phyloP scores from a whole-genome alignment of 345 rosid genomes.

The Eucalyptus leucophloia region DNA sequence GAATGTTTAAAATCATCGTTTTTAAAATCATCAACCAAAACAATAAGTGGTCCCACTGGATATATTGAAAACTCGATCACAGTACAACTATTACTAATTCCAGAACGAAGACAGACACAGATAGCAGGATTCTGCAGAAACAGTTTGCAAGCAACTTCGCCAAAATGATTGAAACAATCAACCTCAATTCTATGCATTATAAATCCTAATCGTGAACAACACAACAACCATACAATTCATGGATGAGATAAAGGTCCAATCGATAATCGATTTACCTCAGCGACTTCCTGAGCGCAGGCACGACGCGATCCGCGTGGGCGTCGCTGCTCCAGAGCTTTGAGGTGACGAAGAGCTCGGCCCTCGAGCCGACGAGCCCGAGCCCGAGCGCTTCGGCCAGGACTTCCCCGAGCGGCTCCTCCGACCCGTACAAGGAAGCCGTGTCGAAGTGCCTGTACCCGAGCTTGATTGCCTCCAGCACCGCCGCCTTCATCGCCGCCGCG shows the following conservation, averaged over 20 bases:
- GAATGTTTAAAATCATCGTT: not conserved
- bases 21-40: not conserved
- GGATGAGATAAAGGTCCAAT: not conserved
- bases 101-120: not conserved
- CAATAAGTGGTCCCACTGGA: not conserved
- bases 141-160: not conserved
- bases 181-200: not conserved
- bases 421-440: conserved; percentile 17
- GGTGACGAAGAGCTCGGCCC: conserved; percentile 49
- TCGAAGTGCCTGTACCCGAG: conserved; percentile 37
- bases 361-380: conserved; percentile 17
- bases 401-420: conserved; percentile 30
- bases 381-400: conserved; percentile 28
- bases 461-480: conserved; percentile 24
- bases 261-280: conserved; percentile 10
- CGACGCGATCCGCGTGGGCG: conserved; percentile 31
- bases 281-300: conserved; percentile 27
- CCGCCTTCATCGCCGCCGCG: conserved; percentile 1
- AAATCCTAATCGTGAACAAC: not conserved
- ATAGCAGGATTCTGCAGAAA: not conserved
- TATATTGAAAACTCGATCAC: not conserved
- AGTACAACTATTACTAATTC: not conserved
- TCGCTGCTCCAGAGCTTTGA: conserved; percentile 49
- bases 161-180: not conserved
- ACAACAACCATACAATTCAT: not conserved